phyloP scores from a whole-genome alignment of 192 early-diverging fungal genomes.

The Coemansia sp. region DNA sequence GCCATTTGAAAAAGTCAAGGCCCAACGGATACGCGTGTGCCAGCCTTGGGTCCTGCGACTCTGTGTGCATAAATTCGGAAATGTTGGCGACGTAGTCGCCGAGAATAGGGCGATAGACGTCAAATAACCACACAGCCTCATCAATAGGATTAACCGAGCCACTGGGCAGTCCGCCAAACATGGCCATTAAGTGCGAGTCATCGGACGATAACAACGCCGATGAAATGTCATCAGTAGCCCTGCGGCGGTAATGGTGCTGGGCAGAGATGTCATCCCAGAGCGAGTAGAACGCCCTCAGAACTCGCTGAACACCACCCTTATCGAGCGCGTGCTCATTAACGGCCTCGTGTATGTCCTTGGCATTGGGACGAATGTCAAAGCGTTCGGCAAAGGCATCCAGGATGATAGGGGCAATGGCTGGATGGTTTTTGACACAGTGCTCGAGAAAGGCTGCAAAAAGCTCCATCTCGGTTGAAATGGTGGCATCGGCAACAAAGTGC shows the following conservation, averaged over 20 bases:
- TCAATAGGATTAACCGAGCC: constrained; percentile 80
- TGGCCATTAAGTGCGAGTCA: constrained; percentile 63
- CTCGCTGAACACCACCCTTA: not conserved
- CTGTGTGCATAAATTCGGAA: constrained; percentile 61
- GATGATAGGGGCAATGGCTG: constrained; percentile 3
- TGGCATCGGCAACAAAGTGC: not conserved
- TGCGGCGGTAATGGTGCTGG: constrained; percentile 1
- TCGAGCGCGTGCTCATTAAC: constrained; percentile 13
- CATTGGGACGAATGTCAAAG: constrained; percentile 2
- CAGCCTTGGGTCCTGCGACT: constrained; percentile 56
- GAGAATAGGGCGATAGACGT: constrained; percentile 71
- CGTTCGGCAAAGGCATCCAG: constrained; percentile 11
- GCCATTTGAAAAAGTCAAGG: constrained; percentile 75
- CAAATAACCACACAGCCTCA: constrained; percentile 70
- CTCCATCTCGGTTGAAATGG: constrained; percentile 14
- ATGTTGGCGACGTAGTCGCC: constrained; percentile 69
- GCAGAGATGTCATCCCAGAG: constrained; percentile 2
- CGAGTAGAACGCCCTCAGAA: constrained; percentile 25
- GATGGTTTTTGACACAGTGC: constrained; percentile 7
- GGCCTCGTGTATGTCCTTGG: constrained; percentile 17
- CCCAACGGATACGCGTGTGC: constrained; percentile 62
- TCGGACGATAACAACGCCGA: constrained; percentile 44
- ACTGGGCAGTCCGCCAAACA: constrained; percentile 89
- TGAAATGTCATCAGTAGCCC: not conserved
- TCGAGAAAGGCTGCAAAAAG: constrained; percentile 21